Percentiles rank a stretch among this genome's conserved stretches.
Conservation (phyloP, 1,284 basidiomycete genomes). For the Salmacisia buchloeana region DNA sequence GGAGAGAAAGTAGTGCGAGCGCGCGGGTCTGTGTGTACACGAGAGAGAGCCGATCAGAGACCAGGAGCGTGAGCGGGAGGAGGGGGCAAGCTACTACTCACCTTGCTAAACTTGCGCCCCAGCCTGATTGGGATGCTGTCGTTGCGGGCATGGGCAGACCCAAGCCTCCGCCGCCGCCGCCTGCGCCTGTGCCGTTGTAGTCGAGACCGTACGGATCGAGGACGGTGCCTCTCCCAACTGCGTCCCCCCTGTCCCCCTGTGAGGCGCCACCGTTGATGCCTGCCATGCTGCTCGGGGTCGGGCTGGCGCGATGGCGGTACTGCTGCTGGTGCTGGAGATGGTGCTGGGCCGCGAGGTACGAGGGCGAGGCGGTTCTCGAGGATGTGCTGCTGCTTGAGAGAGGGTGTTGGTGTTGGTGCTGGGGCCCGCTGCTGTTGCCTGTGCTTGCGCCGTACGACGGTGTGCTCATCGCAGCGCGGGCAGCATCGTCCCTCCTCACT, state of each 20-base stretch:
- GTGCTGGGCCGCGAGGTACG: no score
- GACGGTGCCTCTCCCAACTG: background rate
- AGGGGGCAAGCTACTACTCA: background rate
- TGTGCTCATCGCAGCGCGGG: no score
- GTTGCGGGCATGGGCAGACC: conserved; percentile 1
- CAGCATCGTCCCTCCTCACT: no score
- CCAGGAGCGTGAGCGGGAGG: background rate
- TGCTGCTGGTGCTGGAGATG: no score
- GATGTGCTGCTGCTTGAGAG: no score
- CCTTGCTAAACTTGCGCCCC: conserved; percentile 7
- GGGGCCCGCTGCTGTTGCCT: no score
- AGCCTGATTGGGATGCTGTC: background rate
- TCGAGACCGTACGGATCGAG: background rate
- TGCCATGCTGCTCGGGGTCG: no score
- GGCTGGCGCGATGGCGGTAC: no score
- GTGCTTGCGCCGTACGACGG: no score
- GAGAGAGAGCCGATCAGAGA: background rate
- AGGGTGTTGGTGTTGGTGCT: no score
- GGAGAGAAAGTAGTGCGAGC: conserved; percentile 40
- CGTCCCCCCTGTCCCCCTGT: background rate
- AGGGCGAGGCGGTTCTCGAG: no score
- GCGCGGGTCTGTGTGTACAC: background rate
- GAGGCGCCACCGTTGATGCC: no score
- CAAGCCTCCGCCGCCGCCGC: background rate
- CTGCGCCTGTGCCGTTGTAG: background rate